phyloP scores from a whole-genome alignment of 2,329 filamentous ascomycete species.

The Xylariaceae sp. region DNA sequence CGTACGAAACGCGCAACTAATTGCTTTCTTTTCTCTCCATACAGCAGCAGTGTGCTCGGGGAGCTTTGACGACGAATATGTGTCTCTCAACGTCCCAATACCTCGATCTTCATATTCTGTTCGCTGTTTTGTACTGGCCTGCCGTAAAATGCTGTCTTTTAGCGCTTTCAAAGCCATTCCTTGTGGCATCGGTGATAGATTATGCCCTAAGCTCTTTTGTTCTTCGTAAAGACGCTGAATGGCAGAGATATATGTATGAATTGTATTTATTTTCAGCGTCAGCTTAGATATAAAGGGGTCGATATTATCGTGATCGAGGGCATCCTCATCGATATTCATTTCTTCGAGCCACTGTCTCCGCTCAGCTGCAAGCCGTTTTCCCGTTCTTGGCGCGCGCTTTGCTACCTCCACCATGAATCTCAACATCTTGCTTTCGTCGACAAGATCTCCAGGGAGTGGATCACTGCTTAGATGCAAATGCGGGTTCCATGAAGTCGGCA shows the following conservation, averaged over 20 bases:
- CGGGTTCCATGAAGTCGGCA: not conserved
- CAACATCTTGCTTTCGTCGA: not conserved
- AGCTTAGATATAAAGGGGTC: no score
- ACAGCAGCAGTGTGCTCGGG: not conserved
- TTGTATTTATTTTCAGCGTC: not conserved
- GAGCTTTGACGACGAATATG: not conserved
- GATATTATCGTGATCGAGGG: no score
- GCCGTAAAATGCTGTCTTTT: not conserved
- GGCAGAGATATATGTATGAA: not conserved
- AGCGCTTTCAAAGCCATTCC: not conserved
- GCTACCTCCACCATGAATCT: not conserved
- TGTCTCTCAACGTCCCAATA: not conserved
- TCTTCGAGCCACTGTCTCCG: no score
- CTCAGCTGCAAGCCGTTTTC: not conserved
- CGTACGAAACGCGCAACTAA: not conserved
- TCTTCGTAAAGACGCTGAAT: not conserved
- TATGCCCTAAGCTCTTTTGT: not conserved
- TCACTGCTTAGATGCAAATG: not conserved
- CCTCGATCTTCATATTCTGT: not conserved
- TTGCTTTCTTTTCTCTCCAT: not conserved
- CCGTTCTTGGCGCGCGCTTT: not conserved
- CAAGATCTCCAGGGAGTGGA: not conserved
- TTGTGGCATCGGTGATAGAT: not conserved
- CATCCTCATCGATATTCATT: no score
- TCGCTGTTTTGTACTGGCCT: not conserved